phyloP scores from a whole-genome alignment of 1,139 yeast species.

The Pichia sp. region DNA sequence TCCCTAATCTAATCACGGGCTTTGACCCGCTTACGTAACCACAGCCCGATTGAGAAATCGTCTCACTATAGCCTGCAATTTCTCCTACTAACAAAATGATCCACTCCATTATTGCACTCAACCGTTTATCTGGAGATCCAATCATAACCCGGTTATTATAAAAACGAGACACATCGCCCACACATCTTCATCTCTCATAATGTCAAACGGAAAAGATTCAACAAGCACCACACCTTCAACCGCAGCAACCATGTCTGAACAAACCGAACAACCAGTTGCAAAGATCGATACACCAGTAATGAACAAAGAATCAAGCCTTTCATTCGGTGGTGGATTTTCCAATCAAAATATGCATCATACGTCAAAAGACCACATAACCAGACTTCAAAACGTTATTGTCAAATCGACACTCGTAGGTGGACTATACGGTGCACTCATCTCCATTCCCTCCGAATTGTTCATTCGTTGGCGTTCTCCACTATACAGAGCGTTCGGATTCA shows the following conservation, averaged over 20 bases:
- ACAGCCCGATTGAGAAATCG: too few species aligned
- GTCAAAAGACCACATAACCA: conserved; percentile 26
- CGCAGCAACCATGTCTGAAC: background rate
- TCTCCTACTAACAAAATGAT: too few species aligned
- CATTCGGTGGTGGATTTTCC: conserved; percentile 13
- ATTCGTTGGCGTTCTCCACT: conserved; percentile 35
- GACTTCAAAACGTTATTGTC: conserved; percentile 28
- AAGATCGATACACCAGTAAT: background rate
- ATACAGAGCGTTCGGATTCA: conserved; percentile 34
- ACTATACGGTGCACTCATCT: conserved; percentile 34
- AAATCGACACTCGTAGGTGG: conserved; percentile 33
- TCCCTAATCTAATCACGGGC: too few species aligned
- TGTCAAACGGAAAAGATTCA: too few species aligned
- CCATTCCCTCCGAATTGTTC: conserved; percentile 34
- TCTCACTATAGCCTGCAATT: too few species aligned
- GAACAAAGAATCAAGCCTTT: background rate
- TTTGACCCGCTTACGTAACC: too few species aligned
- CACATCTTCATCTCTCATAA: too few species aligned
- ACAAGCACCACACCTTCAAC: too few species aligned
- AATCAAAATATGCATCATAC: conserved; percentile 23
- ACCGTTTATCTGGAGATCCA: too few species aligned
- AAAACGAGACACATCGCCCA: too few species aligned
- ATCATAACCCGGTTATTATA: too few species aligned
- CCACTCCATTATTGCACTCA: too few species aligned
- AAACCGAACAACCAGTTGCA: background rate